Base-by-base conservation (phyloP, 2,329 filamentous ascomycete genomes). In the Dryadomyces sulphureus region DNA sequence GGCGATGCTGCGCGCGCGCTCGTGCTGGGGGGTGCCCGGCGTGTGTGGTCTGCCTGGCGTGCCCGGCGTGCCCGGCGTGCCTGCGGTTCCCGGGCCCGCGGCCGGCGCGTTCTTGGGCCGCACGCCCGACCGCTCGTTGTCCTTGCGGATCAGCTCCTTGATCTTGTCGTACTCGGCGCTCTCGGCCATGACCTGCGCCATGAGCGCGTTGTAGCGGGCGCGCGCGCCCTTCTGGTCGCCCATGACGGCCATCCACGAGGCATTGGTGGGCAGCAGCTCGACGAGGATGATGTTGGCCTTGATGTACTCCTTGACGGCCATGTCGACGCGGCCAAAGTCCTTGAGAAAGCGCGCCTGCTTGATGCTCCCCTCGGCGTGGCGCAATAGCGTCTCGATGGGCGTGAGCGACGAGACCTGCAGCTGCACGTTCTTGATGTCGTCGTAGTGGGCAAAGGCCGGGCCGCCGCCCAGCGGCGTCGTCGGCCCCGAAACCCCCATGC, bases 301-400 rank as follows among this genome's bases (percentile, higher is more conserved):
- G 48, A 96, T 73, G 57, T 90, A 96, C 50, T 94, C 84, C 52
- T 83, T 76, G 46, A 94, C 81, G 3, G 89, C 89, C 34, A 78
- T 62, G 57, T 92, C 87, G 5, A 79, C 76, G 32, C 78, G 70
- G 22, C 75, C 67, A 62, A 84, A 81, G 50, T 75, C 73, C 48
- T 79, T 68, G 47, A 71, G 67, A 45, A 72, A 74, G 51, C 78
- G 73, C 34, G 84, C 81, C 54, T 75, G 70, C 49, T 69, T 69
- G 49, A 79, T 65, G 41, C 68, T 67, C 20, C 59, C 56, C 54
- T 81, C 70, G 45, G 70, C 75, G 38, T 62, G 58, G 39, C 71
- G 67, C 14, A 81, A 61, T 34, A 79, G 58, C 52, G 65, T 72
- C 47, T 68, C 70, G 49, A 77, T 65, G 16, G 72, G 72, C 48